Evolutionary conservation across 805 yeast species (phyloP), one percentile per base, ranked within the genome.

Genomic region (Barnettozyma salicaria): DNA sequence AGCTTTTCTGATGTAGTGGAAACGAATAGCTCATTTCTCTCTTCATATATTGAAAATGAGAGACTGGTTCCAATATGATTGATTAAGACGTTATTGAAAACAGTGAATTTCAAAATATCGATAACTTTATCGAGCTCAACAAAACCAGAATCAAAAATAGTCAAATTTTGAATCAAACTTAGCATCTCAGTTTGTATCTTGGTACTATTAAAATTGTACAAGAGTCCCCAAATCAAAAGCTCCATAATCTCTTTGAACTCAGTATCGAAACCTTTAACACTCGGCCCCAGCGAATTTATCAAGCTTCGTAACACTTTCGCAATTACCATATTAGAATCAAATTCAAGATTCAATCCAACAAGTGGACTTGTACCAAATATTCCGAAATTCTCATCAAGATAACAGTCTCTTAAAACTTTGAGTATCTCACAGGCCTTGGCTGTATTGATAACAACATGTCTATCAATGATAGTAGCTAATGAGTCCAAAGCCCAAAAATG

Each of bases 401-500:
- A 64, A 6, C 72, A 57, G 4, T 45, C 48, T 37, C 64, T 65
- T 17, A 78, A 40, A 0, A 64, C 50, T 1, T 52, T 42, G 4
- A 82, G 40, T 0, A 79, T 50, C 13, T 64, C 64, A 3, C 72
- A 55, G 1, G 79, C 66, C 11, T 68, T 60, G 6, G 53, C 43
- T 2, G 63, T 49, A 37, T 69, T 73, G 18, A 74, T 67, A 8
- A 73, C 49, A 7, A 69, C 62, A 34, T 79, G 77, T 23, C 71
- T 74, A 26, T 74, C 76, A 21, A 88, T 63, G 10, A 83, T 56
- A 1, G 71, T 60, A 3, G 72, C 58, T 29, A 82, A 54, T 0
- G 92, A 72, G 32, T 71, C 72, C 47, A 88, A 55, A 1, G 90
- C 68, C 69, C 88, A 80, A 37, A 74, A 70, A 53, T 85, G 89